phyloP scores from a whole-genome alignment of 129 eudicot species.

The Helianthus annuus region HanXRQr2.0-SUNRISE NC_035445.2:165529377-165529876 shows the following conservation, averaged over 20 bases:
- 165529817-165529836: constrained; percentile 20
- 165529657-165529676: not conserved
- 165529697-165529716: constrained; percentile 14
- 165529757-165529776: not conserved
- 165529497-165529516: too few relatives aligned
- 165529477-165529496: too few relatives aligned
- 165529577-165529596: not conserved
- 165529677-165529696: not conserved
- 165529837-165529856: not conserved
- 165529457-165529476: too few relatives aligned
- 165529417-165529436: too few relatives aligned
- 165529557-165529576: not conserved
- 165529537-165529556: not conserved
- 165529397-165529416: too few relatives aligned
- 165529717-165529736: constrained; percentile 30
- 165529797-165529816: not conserved
- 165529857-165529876: not conserved
- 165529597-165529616: not conserved
- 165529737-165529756: not conserved
- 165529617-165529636: not conserved
- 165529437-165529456: too few relatives aligned
- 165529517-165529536: too few relatives aligned
- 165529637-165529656: not conserved
- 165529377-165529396: too few relatives aligned
- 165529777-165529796: not conserved